Conservation (phyloP, 805 yeast genomes). For the Henningerozyma blattae region DNA sequence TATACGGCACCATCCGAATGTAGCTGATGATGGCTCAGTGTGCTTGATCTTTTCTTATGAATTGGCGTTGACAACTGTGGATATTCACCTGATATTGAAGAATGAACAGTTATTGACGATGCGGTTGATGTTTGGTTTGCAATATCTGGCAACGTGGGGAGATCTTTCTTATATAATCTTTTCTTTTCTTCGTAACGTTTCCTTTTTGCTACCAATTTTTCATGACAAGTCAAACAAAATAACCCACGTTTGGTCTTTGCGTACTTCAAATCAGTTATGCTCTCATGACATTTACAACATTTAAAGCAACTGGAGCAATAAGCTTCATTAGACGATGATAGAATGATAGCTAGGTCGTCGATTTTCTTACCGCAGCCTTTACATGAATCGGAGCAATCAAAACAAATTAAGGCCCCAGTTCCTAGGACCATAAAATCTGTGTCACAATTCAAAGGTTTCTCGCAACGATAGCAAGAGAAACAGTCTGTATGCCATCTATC, state of each 20-base stretch:
- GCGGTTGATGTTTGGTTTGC: constrained; percentile 1
- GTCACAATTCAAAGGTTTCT: constrained; percentile 66
- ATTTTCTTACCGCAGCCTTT: constrained; percentile 79
- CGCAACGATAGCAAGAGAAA: constrained; percentile 81
- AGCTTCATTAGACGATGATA: constrained; percentile 89
- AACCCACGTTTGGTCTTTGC: constrained; percentile 91
- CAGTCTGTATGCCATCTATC: constrained; percentile 95
- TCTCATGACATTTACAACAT: constrained; percentile 79
- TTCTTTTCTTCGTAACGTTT: constrained; percentile 31
- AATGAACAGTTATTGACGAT: constrained; percentile 9
- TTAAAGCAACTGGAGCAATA: constrained; percentile 86
- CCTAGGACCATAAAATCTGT: constrained; percentile 87
- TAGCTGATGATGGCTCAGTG: constrained; percentile 11
- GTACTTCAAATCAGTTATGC: constrained; percentile 80
- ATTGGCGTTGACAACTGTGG: constrained; percentile 1
- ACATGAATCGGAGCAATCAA: constrained; percentile 87
- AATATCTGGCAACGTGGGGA: constrained; percentile 8
- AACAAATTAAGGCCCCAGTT: constrained; percentile 83
- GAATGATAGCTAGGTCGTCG: constrained; percentile 76
- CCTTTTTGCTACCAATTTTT: constrained; percentile 67
- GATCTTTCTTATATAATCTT: constrained; percentile 15
- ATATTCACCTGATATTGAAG: constrained; percentile 5
- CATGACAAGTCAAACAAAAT: constrained; percentile 90
- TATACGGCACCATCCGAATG: too few species aligned
- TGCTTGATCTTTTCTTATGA: constrained; percentile 6